Conservation (phyloP, 2,329 filamentous ascomycete species). For the Amesomyces nigricolor region DNA sequence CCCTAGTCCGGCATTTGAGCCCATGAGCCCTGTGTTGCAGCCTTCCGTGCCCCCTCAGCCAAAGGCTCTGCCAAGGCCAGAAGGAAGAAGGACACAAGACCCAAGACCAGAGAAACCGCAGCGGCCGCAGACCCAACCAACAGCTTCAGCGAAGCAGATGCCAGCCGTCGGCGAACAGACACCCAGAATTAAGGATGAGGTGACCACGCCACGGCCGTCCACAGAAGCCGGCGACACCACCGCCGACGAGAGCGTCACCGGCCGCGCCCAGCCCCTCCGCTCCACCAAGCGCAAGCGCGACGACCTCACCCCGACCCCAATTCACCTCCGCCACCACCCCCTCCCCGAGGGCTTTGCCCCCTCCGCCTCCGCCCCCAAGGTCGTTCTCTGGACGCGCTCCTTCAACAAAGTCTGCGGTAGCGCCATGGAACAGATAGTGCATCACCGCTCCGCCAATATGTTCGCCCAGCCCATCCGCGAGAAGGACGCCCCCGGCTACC, state of each 20-base stretch:
- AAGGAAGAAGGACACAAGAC: slow-evolving; percentile 17
- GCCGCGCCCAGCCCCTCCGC: slow-evolving; percentile 35
- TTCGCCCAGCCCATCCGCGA: slow-evolving; percentile 72
- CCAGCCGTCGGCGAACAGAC: slow-evolving; percentile 32
- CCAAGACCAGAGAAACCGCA: slow-evolving; percentile 14
- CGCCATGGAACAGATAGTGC: slow-evolving; percentile 69
- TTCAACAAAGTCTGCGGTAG: slow-evolving; percentile 68
- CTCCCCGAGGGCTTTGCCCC: slow-evolving; percentile 24
- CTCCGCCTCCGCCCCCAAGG: slow-evolving; percentile 51
- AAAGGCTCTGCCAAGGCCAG: not conserved
- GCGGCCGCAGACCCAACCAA: not conserved
- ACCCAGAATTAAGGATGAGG: slow-evolving; percentile 54
- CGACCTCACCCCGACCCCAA: slow-evolving; percentile 41
- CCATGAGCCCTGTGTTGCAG: slow-evolving; percentile 50
- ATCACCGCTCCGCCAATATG: slow-evolving; percentile 72
- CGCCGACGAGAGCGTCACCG: slow-evolving; percentile 46
- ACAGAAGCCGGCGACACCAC: slow-evolving; percentile 54
- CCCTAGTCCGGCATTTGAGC: slow-evolving; percentile 52
- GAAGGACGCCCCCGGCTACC: slow-evolving; percentile 69
- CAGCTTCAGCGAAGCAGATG: slow-evolving; percentile 37
- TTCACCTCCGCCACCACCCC: slow-evolving; percentile 14
- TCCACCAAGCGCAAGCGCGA: slow-evolving; percentile 53
- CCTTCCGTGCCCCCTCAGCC: slow-evolving; percentile 14
- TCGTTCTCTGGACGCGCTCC: slow-evolving; percentile 70
- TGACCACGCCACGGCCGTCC: slow-evolving; percentile 46